Percentiles rank a stretch among this genome's conserved stretches.
Conservation (phyloP, 2,329 filamentous ascomycete species). For the Sphaerulina musiva region DNA sequence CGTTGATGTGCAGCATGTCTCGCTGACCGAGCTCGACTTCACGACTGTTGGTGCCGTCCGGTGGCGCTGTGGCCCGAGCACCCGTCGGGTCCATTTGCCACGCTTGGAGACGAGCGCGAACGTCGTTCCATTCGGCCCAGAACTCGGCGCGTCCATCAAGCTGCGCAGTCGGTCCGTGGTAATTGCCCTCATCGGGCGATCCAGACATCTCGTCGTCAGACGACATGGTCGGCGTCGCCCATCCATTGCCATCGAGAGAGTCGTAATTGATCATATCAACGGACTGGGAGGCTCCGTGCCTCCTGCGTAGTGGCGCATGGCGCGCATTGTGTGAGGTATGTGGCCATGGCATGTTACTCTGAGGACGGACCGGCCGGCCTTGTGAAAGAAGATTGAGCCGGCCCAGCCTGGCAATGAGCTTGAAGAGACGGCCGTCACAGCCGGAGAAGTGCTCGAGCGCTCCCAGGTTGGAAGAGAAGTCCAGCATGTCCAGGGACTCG, state of each 20-base stretch:
- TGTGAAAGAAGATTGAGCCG: constrained; percentile 80
- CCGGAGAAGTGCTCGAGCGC: constrained; percentile 79
- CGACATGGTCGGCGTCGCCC: constrained; percentile 42
- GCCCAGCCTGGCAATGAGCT: constrained; percentile 74
- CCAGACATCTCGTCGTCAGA: constrained; percentile 33
- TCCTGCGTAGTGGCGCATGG: constrained; percentile 2
- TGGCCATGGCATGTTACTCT: constrained; percentile 9
- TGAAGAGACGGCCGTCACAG: constrained; percentile 81
- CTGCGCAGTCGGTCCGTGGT: constrained; percentile 17
- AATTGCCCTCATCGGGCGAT: constrained; percentile 31
- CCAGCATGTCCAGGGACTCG: constrained; percentile 56
- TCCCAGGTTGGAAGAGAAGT: constrained; percentile 60
- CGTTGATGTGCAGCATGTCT: constrained; percentile 75
- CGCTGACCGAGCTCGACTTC: constrained; percentile 44
- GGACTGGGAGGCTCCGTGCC: constrained; percentile 7
- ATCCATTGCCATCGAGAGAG: constrained; percentile 55
- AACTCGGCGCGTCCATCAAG: constrained; percentile 54
- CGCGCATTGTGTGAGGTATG: constrained; percentile 17
- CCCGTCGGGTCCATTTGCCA: constrained; percentile 63
- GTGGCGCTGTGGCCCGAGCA: constrained; percentile 26
- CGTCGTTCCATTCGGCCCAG: constrained; percentile 80
- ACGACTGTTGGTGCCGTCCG: constrained; percentile 26
- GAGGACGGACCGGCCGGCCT: constrained; percentile 41
- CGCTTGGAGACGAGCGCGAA: constrained; percentile 66
- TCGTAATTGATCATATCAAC: constrained; percentile 42